These are phyloP conservation scores for Fusarium napiforme DNA, from an alignment of 2,329 filamentous ascomycete species.

Conservation along the genomic window DNA sequence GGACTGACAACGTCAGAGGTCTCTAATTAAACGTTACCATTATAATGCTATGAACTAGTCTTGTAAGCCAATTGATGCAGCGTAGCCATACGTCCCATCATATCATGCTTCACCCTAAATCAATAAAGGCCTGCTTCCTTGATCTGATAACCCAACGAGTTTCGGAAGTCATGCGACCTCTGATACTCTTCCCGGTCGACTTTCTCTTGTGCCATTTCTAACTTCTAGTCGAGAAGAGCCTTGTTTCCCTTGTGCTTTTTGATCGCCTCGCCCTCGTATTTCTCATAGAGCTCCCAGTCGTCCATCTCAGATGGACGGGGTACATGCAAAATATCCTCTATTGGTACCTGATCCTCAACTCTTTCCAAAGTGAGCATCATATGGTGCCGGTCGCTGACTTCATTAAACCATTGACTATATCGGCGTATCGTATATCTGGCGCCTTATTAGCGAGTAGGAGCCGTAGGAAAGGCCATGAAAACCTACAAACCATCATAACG, in stretches of 20 bases:
- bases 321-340: slow-evolving; percentile 57
- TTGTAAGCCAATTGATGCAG: background rate
- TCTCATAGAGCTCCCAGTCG: slow-evolving; percentile 64
- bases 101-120: slow-evolving; percentile 2
- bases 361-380: slow-evolving; percentile 61
- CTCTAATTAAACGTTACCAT: background rate
- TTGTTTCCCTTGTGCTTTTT: slow-evolving; percentile 53
- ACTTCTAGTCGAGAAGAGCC: slow-evolving; percentile 56
- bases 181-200: slow-evolving; percentile 45
- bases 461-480: background rate
- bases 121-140: slow-evolving; percentile 8
- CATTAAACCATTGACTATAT: slow-evolving; percentile 54
- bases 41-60: slow-evolving; percentile 1
- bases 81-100: background rate
- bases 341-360: slow-evolving; percentile 53
- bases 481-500: slow-evolving; percentile 68
- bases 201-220: slow-evolving; percentile 47
- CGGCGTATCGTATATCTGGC: slow-evolving; percentile 60
- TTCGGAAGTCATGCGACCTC: slow-evolving; percentile 42
- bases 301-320: slow-evolving; percentile 66
- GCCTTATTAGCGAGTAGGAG: slow-evolving; percentile 1
- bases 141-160: slow-evolving; percentile 36
- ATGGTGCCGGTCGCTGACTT: slow-evolving; percentile 51
- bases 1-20: background rate
- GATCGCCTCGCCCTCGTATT: slow-evolving; percentile 56